Conservation (phyloP, 495 filamentous ascomycete genomes). For the Jackrogersella multiformis region DNA sequence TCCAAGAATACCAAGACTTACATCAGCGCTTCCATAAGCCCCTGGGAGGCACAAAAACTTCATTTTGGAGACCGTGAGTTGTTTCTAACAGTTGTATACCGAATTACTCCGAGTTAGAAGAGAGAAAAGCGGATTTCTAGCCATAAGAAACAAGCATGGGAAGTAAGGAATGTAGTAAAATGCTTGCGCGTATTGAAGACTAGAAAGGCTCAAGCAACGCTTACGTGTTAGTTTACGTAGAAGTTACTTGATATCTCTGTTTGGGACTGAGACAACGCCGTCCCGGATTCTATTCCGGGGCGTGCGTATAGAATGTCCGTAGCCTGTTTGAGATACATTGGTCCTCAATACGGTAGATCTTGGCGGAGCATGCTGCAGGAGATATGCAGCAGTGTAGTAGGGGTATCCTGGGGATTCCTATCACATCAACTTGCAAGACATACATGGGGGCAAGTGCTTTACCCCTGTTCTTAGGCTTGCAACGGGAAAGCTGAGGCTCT, state of each 20-base stretch:
- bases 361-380: constrained; percentile 32
- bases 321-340: constrained; percentile 40
- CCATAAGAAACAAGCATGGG: constrained; percentile 37
- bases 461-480: constrained; percentile 14
- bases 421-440: constrained; percentile 26
- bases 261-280: constrained; percentile 35
- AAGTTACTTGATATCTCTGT: constrained; percentile 40
- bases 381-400: constrained; percentile 25
- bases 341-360: constrained; percentile 20
- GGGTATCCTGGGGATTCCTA: constrained; percentile 11
- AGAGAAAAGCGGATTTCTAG: constrained; percentile 23
- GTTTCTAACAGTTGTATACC: constrained; percentile 25
- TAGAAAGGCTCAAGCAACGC: constrained; percentile 13
- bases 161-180: constrained; percentile 31
- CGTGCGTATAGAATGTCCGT: constrained; percentile 31
- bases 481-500: constrained; percentile 39
- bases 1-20: constrained; percentile 45
- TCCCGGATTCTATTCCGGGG: constrained; percentile 24
- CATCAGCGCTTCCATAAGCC: constrained; percentile 62
- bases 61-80: constrained; percentile 43
- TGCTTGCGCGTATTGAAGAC: constrained; percentile 35
- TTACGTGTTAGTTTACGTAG: constrained; percentile 43
- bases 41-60: constrained; percentile 56
- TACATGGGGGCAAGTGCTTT: constrained; percentile 12
- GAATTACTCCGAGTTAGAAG: constrained; percentile 31